Conservation (phyloP, 495 filamentous ascomycete species). For the Penicillium fimorum region DNA sequence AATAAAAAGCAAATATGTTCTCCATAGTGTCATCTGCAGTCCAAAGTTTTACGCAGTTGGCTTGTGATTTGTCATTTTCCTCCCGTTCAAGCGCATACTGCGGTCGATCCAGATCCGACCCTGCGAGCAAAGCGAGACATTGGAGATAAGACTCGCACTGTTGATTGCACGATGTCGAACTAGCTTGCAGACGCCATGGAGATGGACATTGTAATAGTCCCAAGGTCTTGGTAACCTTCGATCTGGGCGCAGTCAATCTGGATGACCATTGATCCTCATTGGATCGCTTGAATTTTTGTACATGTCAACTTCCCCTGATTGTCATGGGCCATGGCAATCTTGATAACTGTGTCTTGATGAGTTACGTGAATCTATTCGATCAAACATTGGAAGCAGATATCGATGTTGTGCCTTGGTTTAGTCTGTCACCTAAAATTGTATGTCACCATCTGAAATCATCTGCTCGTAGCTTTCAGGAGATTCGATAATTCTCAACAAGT, state of each 20-base stretch:
- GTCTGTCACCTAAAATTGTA: background rate
- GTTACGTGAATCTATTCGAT: constrained; percentile 5
- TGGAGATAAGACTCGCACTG: constrained; percentile 17
- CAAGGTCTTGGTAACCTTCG: constrained; percentile 1
- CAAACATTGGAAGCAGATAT: background rate
- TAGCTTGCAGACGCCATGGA: background rate
- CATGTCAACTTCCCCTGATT: background rate
- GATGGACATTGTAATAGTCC: background rate
- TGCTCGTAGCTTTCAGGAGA: too few relatives aligned
- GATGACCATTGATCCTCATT: background rate
- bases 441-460: background rate
- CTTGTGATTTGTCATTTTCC: constrained; percentile 15
- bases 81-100: background rate
- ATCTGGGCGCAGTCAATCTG: constrained; percentile 6
- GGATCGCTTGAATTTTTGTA: background rate
- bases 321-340: constrained; percentile 1
- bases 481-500: background rate
- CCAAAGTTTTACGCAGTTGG: background rate
- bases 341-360: constrained; percentile 1
- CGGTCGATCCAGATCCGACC: background rate
- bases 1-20: constrained; percentile 8
- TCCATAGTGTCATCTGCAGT: background rate
- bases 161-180: constrained; percentile 11
- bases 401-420: background rate
- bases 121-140: background rate